Percentiles rank a stretch among this genome's conserved stretches.
phyloP scores from a whole-genome alignment of 768 basidiomycete genomes.

The Suillus tomentosus region DNA sequence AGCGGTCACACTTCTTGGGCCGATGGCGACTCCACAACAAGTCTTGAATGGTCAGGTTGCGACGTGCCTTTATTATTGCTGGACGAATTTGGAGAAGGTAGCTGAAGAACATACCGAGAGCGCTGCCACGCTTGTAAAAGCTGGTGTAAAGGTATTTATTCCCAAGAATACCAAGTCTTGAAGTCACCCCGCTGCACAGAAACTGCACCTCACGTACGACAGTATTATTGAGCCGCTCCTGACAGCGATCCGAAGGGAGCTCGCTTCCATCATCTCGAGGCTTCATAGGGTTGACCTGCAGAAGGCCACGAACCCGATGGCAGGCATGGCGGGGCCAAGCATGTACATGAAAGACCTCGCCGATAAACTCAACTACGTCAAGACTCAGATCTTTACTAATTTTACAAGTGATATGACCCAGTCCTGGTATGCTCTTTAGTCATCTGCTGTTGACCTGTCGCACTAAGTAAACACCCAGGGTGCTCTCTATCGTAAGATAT shows the following conservation, averaged over 20 bases:
- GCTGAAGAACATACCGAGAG: constrained; percentile 65
- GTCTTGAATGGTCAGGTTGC: constrained; percentile 75
- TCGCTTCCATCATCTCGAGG: constrained; percentile 74
- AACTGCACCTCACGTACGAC: constrained; percentile 51
- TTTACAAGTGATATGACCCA: constrained; percentile 74
- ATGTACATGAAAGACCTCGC: constrained; percentile 90
- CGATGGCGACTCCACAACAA: constrained; percentile 78
- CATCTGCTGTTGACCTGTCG: background rate
- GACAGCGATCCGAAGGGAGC: constrained; percentile 75
- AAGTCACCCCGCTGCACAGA: constrained; percentile 37
- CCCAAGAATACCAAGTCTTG: background rate
- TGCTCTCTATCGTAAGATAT: constrained; percentile 68
- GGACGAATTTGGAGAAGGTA: constrained; percentile 65
- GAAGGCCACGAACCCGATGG: constrained; percentile 65
- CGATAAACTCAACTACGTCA: constrained; percentile 84
- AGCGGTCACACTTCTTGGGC: constrained; percentile 73
- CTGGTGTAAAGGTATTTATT: constrained; percentile 57
- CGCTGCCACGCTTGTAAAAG: constrained; percentile 55
- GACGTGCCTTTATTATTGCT: constrained; percentile 78
- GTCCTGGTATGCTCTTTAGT: constrained; percentile 59
- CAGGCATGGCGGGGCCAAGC: constrained; percentile 56
- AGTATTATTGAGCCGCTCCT: constrained; percentile 63
- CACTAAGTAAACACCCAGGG: constrained; percentile 41
- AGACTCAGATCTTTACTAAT: constrained; percentile 72
- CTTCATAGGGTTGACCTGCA: constrained; percentile 86